These are phyloP conservation scores for Penicillium aurantiogriseum DNA, from an alignment of 2,329 filamentous ascomycete genomes.

Conservation along the genomic window DNA sequence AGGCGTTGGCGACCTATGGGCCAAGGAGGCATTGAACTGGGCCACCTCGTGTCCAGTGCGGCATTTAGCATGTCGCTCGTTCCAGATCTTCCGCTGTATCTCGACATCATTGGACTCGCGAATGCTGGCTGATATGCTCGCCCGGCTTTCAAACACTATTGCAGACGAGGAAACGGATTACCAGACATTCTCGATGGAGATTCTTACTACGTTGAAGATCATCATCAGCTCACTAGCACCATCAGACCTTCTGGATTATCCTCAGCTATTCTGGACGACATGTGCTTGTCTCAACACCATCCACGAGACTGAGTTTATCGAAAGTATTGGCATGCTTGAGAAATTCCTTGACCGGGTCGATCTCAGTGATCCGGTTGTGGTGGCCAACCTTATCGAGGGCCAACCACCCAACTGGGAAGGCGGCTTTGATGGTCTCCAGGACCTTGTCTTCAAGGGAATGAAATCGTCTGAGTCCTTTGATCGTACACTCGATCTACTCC, in stretches of 20 bases:
- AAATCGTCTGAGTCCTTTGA: constrained; percentile 82
- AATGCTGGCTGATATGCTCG: constrained; percentile 97
- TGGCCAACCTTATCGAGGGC: constrained; percentile 70
- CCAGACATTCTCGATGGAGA: constrained; percentile 96
- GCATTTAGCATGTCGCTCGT: constrained; percentile 92
- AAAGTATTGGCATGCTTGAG: constrained; percentile 87
- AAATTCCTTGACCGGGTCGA: constrained; percentile 82
- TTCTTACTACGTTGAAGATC: constrained; percentile 87
- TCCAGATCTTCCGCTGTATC: constrained; percentile 95
- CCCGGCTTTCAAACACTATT: constrained; percentile 91
- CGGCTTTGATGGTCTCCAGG: constrained; percentile 79
- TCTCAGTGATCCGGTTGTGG: constrained; percentile 66
- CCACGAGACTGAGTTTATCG: constrained; percentile 91
- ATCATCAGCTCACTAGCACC: constrained; percentile 82
- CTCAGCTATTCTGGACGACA: constrained; percentile 96
- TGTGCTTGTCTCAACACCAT: constrained; percentile 96
- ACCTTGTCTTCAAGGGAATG: constrained; percentile 85
- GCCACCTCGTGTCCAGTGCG: constrained; percentile 94
- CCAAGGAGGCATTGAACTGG: constrained; percentile 85
- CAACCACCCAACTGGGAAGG: constrained; percentile 88
- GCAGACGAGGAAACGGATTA: constrained; percentile 93
- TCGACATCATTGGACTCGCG: constrained; percentile 83
- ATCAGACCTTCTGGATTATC: constrained; percentile 79
- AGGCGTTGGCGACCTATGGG: constrained; percentile 87
- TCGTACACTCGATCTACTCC: constrained; percentile 71